These are phyloP conservation scores for Aegilops sharonensis DNA, from an alignment of 176 grass and related monocot genomes.

Conservation along the genomic window DNA sequence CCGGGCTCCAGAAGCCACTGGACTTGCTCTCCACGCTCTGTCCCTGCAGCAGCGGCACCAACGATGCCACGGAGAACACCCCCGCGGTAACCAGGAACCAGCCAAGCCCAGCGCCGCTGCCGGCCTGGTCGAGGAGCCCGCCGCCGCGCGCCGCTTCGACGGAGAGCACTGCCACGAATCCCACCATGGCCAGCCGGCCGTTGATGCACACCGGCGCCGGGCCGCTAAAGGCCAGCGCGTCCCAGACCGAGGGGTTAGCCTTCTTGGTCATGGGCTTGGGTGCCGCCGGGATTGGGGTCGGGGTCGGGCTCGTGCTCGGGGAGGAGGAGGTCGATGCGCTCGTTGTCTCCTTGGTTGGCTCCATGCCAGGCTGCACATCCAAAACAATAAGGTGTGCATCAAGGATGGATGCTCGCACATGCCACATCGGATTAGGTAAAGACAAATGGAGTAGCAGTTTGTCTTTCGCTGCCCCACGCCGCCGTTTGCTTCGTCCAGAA, in stretches of 20 bases:
- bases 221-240: slow-evolving; percentile 58
- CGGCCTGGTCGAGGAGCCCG: slow-evolving; percentile 36
- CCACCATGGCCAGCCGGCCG: slow-evolving; percentile 65
- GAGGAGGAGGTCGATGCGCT: too few relatives aligned
- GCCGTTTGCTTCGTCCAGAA: too few relatives aligned
- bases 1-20: slow-evolving; percentile 24
- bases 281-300: too few relatives aligned
- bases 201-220: slow-evolving; percentile 74
- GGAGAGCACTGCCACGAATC: slow-evolving; percentile 54
- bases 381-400: too few relatives aligned
- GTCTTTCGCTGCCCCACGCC: too few relatives aligned
- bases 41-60: slow-evolving; percentile 69
- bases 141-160: slow-evolving; percentile 49
- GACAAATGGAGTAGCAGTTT: too few relatives aligned
- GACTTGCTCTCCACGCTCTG: slow-evolving; percentile 37
- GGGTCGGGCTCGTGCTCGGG: too few relatives aligned
- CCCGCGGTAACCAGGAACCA: slow-evolving; percentile 44
- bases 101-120: slow-evolving; percentile 31
- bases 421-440: too few relatives aligned
- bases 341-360: too few relatives aligned
- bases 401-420: too few relatives aligned
- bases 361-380: too few relatives aligned
- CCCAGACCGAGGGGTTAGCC: slow-evolving; percentile 31
- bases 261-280: neutral
- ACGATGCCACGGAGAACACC: slow-evolving; percentile 54